Percentiles rank a stretch among this genome's conserved stretches.
Conservation (phyloP, 345 rosid genomes). For the Microcos paniculata region DNA sequence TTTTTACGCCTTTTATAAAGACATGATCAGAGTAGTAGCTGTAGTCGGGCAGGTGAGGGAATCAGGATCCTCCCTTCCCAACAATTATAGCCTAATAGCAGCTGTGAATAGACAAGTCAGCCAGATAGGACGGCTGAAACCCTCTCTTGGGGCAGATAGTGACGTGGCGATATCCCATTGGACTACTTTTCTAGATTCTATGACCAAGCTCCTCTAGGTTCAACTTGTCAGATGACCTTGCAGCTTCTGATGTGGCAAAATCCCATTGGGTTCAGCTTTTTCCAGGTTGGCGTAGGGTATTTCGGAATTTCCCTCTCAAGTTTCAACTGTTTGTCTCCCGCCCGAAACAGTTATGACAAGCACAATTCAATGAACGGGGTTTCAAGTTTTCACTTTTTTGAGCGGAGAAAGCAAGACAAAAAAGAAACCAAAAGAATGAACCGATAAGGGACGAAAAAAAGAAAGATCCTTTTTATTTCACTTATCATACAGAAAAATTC, state of each 20-base stretch:
- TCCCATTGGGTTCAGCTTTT: background rate
- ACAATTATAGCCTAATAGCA: background rate
- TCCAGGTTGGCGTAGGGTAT: background rate
- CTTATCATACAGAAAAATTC: background rate
- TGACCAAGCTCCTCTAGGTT: background rate
- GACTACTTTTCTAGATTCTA: background rate
- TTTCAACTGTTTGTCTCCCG: conserved; percentile 15
- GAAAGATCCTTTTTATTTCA: conserved; percentile 3
- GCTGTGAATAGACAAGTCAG: background rate
- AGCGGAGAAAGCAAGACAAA: conserved; percentile 27
- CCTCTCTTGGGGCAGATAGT: background rate
- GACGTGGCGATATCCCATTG: background rate
- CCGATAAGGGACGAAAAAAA: background rate
- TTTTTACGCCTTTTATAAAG: too few species aligned
- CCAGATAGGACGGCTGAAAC: background rate
- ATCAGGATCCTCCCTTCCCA: background rate
- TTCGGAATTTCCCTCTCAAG: background rate
- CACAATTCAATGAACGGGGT: background rate
- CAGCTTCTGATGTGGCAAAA: background rate
- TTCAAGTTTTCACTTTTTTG: conserved; percentile 4
- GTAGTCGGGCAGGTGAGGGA: background rate
- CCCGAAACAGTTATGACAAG: conserved; percentile 10
- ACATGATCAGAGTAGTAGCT: background rate
- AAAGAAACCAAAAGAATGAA: background rate
- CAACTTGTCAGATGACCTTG: background rate